Conservation (phyloP, 1,284 basidiomycete species). For the Cryptococcus sp. region DNA sequence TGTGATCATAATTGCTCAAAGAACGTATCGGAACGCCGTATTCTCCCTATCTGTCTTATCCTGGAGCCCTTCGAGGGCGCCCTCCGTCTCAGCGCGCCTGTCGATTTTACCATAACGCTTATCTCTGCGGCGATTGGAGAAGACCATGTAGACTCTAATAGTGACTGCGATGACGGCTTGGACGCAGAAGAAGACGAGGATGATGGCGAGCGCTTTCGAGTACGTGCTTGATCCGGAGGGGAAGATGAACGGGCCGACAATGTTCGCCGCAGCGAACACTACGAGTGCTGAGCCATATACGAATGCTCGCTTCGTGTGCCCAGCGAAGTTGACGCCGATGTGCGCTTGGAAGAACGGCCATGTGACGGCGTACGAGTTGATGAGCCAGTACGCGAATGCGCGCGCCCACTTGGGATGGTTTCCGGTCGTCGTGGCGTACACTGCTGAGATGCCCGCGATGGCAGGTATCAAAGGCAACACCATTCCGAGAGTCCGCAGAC, state of each 20-base stretch:
- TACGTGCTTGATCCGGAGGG: constrained; percentile 14
- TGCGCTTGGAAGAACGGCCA: constrained; percentile 20
- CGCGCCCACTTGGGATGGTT: constrained; percentile 23
- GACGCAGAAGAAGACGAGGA: constrained; percentile 22
- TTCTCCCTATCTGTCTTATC: constrained; percentile 24
- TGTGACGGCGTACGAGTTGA: constrained; percentile 23
- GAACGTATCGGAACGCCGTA: constrained; percentile 17
- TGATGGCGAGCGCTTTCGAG: constrained; percentile 17
- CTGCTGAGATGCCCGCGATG: constrained; percentile 21
- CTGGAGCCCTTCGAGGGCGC: constrained; percentile 14
- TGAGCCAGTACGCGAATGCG: constrained; percentile 20
- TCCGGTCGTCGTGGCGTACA: constrained; percentile 21
- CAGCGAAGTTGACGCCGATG: constrained; percentile 20
- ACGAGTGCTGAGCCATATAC: constrained; percentile 16
- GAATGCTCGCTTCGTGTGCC: constrained; percentile 21
- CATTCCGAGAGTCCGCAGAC: constrained; percentile 19
- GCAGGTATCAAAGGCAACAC: constrained; percentile 19
- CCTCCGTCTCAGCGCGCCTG: constrained; percentile 9
- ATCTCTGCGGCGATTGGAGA: constrained; percentile 14
- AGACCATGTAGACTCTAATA: constrained; percentile 16
- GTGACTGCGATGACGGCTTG: constrained; percentile 15
- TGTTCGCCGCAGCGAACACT: constrained; percentile 16
- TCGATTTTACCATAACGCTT: constrained; percentile 10
- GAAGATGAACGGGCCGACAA: constrained; percentile 25
- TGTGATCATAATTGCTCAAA: background rate